phyloP scores from a whole-genome alignment of 2,329 filamentous ascomycete species.

The Beauveria medogensis region DNA sequence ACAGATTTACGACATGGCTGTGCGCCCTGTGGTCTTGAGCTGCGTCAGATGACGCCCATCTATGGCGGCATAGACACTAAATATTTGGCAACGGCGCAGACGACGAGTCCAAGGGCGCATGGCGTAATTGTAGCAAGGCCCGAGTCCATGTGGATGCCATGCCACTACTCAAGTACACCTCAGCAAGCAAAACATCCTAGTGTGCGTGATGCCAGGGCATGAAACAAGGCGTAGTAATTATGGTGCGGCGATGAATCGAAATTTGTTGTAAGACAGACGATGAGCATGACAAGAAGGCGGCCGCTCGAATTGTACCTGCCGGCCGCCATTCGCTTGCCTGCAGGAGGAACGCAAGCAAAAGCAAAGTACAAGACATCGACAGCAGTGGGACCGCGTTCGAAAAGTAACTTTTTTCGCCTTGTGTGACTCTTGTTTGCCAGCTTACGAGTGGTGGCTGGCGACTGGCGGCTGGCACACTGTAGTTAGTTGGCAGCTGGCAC shows the following conservation, averaged over 20 bases:
- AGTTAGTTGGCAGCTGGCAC: neutral
- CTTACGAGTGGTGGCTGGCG: neutral
- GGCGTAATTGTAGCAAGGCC: no score
- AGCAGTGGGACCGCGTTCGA: neutral
- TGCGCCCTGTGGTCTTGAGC: slow-evolving; percentile 1
- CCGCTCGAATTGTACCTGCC: no score
- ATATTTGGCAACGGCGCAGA: neutral
- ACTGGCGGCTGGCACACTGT: neutral
- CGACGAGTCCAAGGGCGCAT: neutral
- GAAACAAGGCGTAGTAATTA: neutral
- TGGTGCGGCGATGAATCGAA: neutral
- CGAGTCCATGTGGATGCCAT: no score
- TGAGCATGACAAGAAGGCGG: no score
- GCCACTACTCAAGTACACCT: no score
- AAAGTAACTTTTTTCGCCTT: neutral
- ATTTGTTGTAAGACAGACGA: neutral
- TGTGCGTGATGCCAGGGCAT: neutral
- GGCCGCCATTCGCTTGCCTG: no score
- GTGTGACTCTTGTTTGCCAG: neutral
- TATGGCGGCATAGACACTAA: neutral
- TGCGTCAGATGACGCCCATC: neutral
- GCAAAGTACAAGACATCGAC: neutral
- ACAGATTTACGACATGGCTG: neutral
- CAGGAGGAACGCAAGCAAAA: no score
- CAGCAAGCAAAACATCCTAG: neutral